Evolutionary conservation across 352 stramenopile species (phyloP).

Genomic region (Paralagenidium karlingii): DNA sequence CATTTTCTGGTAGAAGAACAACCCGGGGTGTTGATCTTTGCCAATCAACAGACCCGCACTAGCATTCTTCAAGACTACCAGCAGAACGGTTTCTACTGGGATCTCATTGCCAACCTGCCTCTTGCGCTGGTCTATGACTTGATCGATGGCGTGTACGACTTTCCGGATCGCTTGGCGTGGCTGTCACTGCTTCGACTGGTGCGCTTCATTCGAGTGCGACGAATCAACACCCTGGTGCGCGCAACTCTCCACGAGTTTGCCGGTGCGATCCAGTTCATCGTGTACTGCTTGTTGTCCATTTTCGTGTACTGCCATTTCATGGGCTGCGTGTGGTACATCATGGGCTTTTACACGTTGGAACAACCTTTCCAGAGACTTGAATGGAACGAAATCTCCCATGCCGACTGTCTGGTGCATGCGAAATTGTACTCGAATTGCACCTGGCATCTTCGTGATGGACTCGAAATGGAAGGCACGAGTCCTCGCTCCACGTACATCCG

Average conservation of each 20-base stretch:
- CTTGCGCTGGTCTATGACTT: conserved; percentile 11
- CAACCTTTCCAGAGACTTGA: too few species aligned
- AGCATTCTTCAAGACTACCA: not conserved
- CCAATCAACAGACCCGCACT: not conserved
- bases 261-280: conserved; percentile 12
- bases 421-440: conserved; percentile 12
- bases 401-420: conserved; percentile 11
- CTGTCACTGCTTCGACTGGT: conserved; percentile 12
- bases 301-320: conserved; percentile 15
- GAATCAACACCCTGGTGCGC: conserved; percentile 6
- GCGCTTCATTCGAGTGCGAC: conserved; percentile 10
- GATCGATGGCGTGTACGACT: conserved; percentile 8
- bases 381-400: conserved; percentile 2
- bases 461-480: conserved; percentile 7
- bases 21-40: too few species aligned
- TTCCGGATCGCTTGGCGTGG: conserved; percentile 5
- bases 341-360: conserved; percentile 7
- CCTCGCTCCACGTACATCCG: conserved; percentile 6
- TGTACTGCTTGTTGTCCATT: conserved; percentile 13
- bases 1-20: conserved; percentile 6
- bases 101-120: conserved; percentile 9
- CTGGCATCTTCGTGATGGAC: conserved; percentile 13
- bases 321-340: conserved; percentile 13
- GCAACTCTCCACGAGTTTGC: conserved; percentile 6
- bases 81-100: conserved; percentile 6